Percentiles rank a stretch among this genome's conserved stretches.
These are phyloP conservation scores for Nannochloris sp. DNA, from an alignment of 139 green algal species.

Conservation along the genomic window DNA sequence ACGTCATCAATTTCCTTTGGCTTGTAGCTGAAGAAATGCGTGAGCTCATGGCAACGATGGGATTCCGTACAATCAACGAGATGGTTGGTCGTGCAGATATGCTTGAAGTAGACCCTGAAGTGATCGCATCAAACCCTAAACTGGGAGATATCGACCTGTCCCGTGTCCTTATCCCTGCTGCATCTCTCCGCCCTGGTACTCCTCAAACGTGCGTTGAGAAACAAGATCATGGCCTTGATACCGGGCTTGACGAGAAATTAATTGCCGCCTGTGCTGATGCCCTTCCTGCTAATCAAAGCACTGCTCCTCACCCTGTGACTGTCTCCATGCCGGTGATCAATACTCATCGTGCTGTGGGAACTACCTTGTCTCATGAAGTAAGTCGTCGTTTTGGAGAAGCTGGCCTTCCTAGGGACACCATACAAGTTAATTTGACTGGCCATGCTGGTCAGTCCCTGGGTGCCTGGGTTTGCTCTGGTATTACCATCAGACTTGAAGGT, in stretches of 20 bases:
- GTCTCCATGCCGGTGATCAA: conserved; percentile 76
- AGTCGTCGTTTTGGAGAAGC: conserved; percentile 69
- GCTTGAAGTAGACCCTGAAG: conserved; percentile 56
- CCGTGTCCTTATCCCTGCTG: conserved; percentile 73
- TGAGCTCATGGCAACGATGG: conserved; percentile 82
- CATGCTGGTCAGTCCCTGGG: conserved; percentile 85
- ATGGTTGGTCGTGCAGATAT: conserved; percentile 89
- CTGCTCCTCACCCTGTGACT: conserved; percentile 43
- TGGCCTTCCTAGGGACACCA: conserved; percentile 78
- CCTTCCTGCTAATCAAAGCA: conserved; percentile 11
- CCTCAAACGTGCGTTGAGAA: conserved; percentile 56
- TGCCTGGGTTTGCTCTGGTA: conserved; percentile 71
- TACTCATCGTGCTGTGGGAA: conserved; percentile 77
- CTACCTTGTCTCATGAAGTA: conserved; percentile 85
- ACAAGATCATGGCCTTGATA: conserved; percentile 83
- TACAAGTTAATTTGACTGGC: conserved; percentile 82
- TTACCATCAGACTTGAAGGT: conserved; percentile 83
- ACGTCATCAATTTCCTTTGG: conserved; percentile 96
- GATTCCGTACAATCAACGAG: conserved; percentile 74
- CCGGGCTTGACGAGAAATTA: conserved; percentile 72
- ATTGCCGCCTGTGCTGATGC: conserved; percentile 63
- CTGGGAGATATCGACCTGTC: conserved; percentile 70
- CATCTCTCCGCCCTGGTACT: conserved; percentile 70
- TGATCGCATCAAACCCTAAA: conserved; percentile 62
- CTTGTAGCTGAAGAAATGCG: conserved; percentile 92